Base-by-base conservation (phyloP, 768 basidiomycete genomes). In the Xanthoconium stramineum region DNA sequence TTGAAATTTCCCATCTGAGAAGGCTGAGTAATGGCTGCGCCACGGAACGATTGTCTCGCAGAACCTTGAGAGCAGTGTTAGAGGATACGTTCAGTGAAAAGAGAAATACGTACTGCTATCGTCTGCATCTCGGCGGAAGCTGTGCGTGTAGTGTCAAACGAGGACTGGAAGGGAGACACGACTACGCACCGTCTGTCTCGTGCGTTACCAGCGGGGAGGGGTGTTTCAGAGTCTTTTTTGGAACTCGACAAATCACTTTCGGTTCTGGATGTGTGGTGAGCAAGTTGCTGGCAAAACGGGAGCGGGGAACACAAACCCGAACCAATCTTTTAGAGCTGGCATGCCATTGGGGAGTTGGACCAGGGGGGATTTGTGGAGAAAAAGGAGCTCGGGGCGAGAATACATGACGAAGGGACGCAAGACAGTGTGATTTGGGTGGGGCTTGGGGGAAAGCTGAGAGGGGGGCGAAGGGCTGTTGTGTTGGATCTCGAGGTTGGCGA, bases 1-100 rank as follows among this genome's bases (percentile, higher is more conserved):
- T 91, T 89, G 72, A 94, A 94, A 67, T 91, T 92, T 47, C 91
- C 91, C 91, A 94, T 94, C 74, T 93, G 91, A 36, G 91, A 90
- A 29, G 90, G 89, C 64, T 94, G 91, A 28, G 88, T 82, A 47
- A 88, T 63, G 28, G 72, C 60, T 14, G 72, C 77, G 13, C 89
- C 80, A 32, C 89, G 83, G 66, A 91, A 92, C 8, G 84, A 79
- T 28, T 87, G 81, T 55, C 91, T 80, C 12, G 82, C 65, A 44
- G 83, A 71, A 50, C 78, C 71, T 72, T 85, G 82, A 81, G 42
- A 36, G 46, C 28, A 37, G 29, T 2, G 38, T 66, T 32, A 58
- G 52, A 39, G 47, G 47, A 35, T 32, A 46, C 37, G 46, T 40
- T 47, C 30, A 50, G 17, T 28, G n/a, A 37, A 32, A 55, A 61